Evolutionary conservation across 257 asterid species (phyloP), one percentile per base, ranked within the genome.

Genomic region (Scutellaria galericulata): DNA sequence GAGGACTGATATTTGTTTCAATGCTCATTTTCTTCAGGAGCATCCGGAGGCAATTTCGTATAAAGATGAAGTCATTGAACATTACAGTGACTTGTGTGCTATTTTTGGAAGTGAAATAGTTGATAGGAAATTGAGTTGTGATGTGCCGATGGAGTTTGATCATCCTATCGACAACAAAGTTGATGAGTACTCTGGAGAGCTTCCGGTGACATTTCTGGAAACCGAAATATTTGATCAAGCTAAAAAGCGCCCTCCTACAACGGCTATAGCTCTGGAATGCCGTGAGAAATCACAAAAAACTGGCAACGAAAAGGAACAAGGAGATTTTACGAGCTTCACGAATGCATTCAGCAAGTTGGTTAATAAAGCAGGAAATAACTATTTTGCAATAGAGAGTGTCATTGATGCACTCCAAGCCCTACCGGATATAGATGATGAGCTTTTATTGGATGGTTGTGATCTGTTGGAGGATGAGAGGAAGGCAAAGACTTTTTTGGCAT

Each of bases 401-500:
- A 77, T 83, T 27, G 75, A 63, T 40, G 84, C 78, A 42, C 87
- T 83, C 20, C 87, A 83, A 74, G 79, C 83, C 5, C 56, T 83
- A 65, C 72, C 84, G 1, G 79, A 77, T n/a, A 52, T 83, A 11
- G 86, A 83, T 9, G 84, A 79, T 6, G 84, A 77, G 63, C 52
- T 80, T 74, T 67, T 83, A n/a, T 66, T 83, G 63, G 87, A 83
- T 63, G 58, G 81, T 52, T 83, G 87, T 51, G 87, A 83, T 80
- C 68, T 83, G 20, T 64, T 82, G 72, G 86, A 82, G 74, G 83
- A 82, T 71, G 86, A 82, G 76, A 78, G 74, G 58, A 82, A 78
- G 68, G 86, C 84, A 7, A 83, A 80, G 79, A 83, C 84, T 44
- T 79, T 83, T 59, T 71, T 83, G 78, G 87, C 87, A 3, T 71